A percentile compares a stretch with the other conserved stretches of the same genome.
These are phyloP conservation scores for Marchantia paleacea DNA, from an alignment of 225 moss, liverwort and hornwort species.

Conservation along the genomic window DNA sequence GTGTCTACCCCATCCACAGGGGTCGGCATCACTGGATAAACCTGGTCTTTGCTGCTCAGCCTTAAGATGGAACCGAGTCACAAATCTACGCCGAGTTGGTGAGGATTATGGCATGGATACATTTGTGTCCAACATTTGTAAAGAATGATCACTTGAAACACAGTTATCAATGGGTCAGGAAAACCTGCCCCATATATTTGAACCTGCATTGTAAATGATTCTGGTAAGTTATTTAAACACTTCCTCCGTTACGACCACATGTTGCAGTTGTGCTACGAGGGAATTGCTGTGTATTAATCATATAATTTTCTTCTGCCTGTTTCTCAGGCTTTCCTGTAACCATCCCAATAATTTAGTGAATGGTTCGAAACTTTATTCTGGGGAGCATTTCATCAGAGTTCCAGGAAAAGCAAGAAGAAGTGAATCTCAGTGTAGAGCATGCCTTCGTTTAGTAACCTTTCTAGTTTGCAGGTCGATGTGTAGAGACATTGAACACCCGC, in stretches of 20 bases:
- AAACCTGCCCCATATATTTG: neutral
- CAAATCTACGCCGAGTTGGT: neutral
- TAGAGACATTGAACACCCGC: too few relatives aligned
- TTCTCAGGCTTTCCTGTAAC: too few relatives aligned
- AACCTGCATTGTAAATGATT: slow-evolving; percentile 1
- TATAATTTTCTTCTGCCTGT: too few relatives aligned
- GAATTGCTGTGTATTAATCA: too few relatives aligned
- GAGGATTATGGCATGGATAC: neutral
- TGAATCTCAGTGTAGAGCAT: too few relatives aligned
- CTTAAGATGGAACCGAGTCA: neutral
- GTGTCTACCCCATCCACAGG: neutral
- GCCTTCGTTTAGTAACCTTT: too few relatives aligned
- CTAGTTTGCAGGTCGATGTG: too few relatives aligned
- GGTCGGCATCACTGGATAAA: neutral
- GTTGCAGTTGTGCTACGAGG: neutral
- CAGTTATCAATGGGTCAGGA: neutral
- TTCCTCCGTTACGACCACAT: neutral
- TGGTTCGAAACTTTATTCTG: too few relatives aligned
- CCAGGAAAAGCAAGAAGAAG: too few relatives aligned
- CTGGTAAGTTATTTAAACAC: neutral
- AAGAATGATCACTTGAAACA: neutral
- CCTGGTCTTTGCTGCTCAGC: neutral
- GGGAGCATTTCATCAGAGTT: too few relatives aligned
- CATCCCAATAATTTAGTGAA: too few relatives aligned
- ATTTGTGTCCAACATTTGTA: neutral